Evolutionary conservation across 495 filamentous ascomycete genomes (phyloP), one percentile per base, ranked within the genome.

Genomic region (Wilcoxina mikolae): DNA sequence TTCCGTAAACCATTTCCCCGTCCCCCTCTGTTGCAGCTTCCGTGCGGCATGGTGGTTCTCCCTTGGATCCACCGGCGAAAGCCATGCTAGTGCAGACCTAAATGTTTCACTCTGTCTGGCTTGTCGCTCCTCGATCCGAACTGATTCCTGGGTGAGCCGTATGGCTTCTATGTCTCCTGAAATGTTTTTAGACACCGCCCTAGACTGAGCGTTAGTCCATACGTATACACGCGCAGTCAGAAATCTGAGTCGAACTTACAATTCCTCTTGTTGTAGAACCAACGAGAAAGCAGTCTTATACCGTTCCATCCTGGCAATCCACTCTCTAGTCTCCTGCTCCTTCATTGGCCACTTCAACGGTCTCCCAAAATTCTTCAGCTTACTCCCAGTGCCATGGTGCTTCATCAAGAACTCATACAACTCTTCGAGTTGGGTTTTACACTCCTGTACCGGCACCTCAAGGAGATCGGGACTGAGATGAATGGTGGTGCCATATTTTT

Each of bases 301-400:
- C 53, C 53, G 17, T 17, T 55, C 53, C 3, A 55, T 45, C 41
- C 24, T 47, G 10, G 12, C 12, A 17, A 55, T 29, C 23, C 22
- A 46, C 9, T 55, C 41, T 9, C 22, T 18, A 24, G 42, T 55
- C 12, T 55, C 53, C 24, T 18, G 3, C 11, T 47, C 53, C n/a
- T 55, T 28, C 39, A 55, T 10, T 39, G 53, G 53, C 53, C 53
- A 55, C 20, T 29, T 45, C 25, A 48, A 29, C 20, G 23, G 7
- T 22, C 18, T 45, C 42, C 12, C 22, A 17, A 24, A 45, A n/a
- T 17, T 45, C 12, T 24, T n/a, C 42, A 17, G 12, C 7, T 18
- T 5, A 45, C 7, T 18, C 15, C 18, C 18, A 5, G 5, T 24
- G 15, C 42, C 18, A 9, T 9, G 22, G 22, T 9, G 9, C 42